These are phyloP conservation scores for Lathyrus tuberosus DNA, from an alignment of 306 rosid genomes.

Conservation along the genomic window DNA sequence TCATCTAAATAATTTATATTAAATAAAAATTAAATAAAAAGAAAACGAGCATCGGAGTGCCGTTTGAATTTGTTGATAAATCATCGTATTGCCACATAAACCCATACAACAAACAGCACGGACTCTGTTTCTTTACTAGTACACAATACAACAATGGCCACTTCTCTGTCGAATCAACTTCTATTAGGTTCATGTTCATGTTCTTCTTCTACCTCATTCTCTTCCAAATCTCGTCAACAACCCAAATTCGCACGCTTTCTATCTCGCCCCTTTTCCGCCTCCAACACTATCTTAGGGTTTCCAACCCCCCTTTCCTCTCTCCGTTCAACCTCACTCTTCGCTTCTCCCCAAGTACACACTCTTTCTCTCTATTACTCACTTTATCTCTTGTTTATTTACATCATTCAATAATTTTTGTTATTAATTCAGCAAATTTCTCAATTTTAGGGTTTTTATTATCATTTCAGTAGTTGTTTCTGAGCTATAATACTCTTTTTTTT, in stretches of 20 bases:
- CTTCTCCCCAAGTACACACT: constrained; percentile 54
- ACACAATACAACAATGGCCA: constrained; percentile 53
- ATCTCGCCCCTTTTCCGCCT: constrained; percentile 30
- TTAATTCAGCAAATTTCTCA: not conserved
- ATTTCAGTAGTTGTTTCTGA: not conserved
- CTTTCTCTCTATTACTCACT: constrained; percentile 5
- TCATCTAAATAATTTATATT: too few relatives aligned
- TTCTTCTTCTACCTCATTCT: constrained; percentile 40
- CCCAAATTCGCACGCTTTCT: constrained; percentile 35
- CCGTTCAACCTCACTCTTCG: constrained; percentile 39
- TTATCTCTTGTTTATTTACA: not conserved
- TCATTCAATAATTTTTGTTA: not conserved
- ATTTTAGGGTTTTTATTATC: too few relatives aligned
- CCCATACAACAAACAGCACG: not conserved
- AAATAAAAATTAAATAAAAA: too few relatives aligned
- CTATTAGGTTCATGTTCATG: constrained; percentile 44
- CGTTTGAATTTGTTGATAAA: too few relatives aligned
- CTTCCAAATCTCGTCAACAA: constrained; percentile 40
- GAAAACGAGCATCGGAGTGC: too few relatives aligned
- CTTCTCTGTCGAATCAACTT: constrained; percentile 47
- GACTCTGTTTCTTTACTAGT: not conserved
- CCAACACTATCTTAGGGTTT: constrained; percentile 36
- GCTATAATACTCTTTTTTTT: constrained; percentile 18
- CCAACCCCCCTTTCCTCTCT: constrained; percentile 18
- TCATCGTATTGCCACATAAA: too few relatives aligned